phyloP scores from a whole-genome alignment of 345 rosid genomes.

The Eucalyptus erythrocorys region DNA sequence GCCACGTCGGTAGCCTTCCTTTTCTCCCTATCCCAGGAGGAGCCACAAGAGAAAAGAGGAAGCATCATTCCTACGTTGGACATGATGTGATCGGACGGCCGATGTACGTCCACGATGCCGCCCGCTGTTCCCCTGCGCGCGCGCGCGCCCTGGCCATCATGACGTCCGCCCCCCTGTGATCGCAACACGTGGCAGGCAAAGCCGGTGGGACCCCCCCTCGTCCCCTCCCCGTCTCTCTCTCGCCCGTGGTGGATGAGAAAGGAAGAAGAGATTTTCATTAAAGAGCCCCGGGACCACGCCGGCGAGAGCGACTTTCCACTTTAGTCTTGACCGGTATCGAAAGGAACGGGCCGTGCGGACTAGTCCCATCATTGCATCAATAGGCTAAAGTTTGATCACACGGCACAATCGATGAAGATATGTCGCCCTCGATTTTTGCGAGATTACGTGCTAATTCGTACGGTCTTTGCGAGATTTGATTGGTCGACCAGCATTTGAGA shows the following conservation, averaged over 20 bases:
- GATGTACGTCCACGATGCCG: background rate
- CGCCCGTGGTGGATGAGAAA: background rate
- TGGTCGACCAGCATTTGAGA: background rate
- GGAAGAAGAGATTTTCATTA: background rate
- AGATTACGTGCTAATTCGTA: background rate
- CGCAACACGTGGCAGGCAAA: background rate
- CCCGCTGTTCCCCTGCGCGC: background rate
- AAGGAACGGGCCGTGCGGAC: background rate
- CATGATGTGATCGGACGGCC: background rate
- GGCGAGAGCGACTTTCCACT: background rate
- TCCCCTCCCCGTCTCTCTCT: background rate
- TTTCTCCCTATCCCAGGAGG: background rate
- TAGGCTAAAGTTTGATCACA: background rate
- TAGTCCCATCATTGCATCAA: background rate
- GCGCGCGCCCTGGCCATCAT: background rate
- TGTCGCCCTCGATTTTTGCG: background rate
- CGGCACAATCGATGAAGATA: background rate
- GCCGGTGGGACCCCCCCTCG: background rate
- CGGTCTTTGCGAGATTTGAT: background rate
- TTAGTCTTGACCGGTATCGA: background rate
- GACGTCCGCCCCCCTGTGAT: background rate
- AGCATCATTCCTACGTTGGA: background rate
- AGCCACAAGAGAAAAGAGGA: background rate
- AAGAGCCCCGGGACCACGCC: background rate
- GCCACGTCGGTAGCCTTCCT: background rate